Evolutionary conservation across 2,329 filamentous ascomycete species (phyloP).

Genomic region (Cordyceps cateniannulata): DNA sequence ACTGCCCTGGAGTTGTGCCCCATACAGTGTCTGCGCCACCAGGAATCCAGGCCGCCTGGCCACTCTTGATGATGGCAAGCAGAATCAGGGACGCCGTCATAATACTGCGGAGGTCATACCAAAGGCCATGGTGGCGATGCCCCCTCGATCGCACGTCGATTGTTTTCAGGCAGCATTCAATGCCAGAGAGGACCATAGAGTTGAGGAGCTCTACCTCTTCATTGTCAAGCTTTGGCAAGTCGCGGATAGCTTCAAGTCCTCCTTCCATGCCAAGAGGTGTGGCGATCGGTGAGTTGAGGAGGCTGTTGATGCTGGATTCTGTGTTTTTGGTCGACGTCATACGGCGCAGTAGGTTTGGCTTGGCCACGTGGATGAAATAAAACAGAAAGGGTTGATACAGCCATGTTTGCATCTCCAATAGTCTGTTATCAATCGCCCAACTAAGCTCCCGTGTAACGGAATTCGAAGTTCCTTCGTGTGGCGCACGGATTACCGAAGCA

Average conservation of each 20-base stretch:
- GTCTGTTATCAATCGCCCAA: slow-evolving; percentile 19
- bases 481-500: slow-evolving; percentile 14
- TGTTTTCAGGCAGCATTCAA: slow-evolving; percentile 19
- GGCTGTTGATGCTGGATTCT: slow-evolving; percentile 13
- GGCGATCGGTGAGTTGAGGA: slow-evolving; percentile 14
- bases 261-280: neutral
- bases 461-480: slow-evolving; percentile 13
- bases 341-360: neutral
- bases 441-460: slow-evolving; percentile 18
- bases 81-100: slow-evolving; percentile 17
- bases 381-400: slow-evolving; percentile 18
- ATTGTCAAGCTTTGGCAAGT: slow-evolving; percentile 6
- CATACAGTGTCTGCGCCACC: slow-evolving; percentile 16
- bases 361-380: slow-evolving; percentile 15
- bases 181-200: slow-evolving; percentile 16
- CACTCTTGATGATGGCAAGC: slow-evolving; percentile 17
- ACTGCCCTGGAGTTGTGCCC: slow-evolving; percentile 10
- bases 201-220: slow-evolving; percentile 15
- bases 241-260: neutral
- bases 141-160: slow-evolving; percentile 17
- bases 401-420: slow-evolving; percentile 21
- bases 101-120: slow-evolving; percentile 20
- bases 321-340: neutral
- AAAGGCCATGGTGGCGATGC: slow-evolving; percentile 22
- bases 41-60: slow-evolving; percentile 17